These are phyloP conservation scores for Oryza glumipatula DNA, from an alignment of 176 grass and related monocot species.

Conservation along the genomic window DNA sequence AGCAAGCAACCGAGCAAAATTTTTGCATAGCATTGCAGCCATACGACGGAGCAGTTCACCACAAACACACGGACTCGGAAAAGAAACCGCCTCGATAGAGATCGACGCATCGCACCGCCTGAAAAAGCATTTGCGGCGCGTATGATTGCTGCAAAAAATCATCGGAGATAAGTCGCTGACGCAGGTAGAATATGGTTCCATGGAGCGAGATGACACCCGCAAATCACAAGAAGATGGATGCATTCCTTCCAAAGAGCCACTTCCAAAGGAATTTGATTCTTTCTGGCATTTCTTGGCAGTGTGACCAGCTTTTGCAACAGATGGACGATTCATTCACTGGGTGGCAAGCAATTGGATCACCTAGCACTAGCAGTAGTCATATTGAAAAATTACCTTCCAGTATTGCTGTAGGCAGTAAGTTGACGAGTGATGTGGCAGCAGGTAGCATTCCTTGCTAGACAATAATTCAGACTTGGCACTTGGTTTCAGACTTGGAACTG, in stretches of 20 bases:
- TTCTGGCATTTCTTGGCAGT: neutral
- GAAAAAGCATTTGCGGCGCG: no score
- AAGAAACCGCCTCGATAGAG: neutral
- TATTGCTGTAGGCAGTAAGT: neutral
- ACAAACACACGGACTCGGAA: neutral
- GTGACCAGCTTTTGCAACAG: slow-evolving; percentile 3
- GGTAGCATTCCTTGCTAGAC: neutral
- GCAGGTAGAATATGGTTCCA: slow-evolving; percentile 32
- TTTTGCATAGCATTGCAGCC: neutral
- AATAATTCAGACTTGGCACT: neutral
- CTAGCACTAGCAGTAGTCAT: neutral
- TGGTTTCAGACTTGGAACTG: neutral
- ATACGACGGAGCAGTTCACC: neutral
- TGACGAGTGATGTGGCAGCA: neutral
- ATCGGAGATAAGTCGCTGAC: neutral
- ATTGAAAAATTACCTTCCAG: neutral
- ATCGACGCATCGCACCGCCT: neutral
- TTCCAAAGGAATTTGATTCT: slow-evolving; percentile 35
- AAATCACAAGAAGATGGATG: neutral
- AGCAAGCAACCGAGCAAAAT: neutral
- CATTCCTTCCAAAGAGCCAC: neutral
- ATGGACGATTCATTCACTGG: slow-evolving; percentile 35
- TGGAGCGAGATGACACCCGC: neutral
- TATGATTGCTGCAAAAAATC: neutral
- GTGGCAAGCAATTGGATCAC: neutral